A percentile compares a stretch with the other conserved stretches of the same genome.
phyloP scores from a whole-genome alignment of 306 rosid species.

The Castanospermum australe region DNA sequence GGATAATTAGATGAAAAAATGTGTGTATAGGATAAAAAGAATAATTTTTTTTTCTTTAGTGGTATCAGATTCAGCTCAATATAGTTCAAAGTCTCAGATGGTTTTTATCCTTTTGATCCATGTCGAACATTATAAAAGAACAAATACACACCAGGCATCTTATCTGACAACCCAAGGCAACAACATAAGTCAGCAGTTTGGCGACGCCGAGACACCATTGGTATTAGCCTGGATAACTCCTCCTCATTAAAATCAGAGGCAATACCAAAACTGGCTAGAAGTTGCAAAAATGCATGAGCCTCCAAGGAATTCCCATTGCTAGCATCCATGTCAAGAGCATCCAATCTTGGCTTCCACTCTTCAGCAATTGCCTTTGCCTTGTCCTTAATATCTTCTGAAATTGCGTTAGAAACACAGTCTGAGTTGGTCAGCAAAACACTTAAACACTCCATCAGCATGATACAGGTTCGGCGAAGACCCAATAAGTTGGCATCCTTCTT shows the following conservation, averaged over 20 bases:
- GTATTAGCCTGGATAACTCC: constrained; percentile 77
- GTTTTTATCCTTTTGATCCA: not conserved
- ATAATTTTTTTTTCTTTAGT: not conserved
- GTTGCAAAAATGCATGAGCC: constrained; percentile 99
- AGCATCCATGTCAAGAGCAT: constrained; percentile 89
- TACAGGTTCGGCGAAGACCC: constrained; percentile 94
- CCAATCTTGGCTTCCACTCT: constrained; percentile 94
- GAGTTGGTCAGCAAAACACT: constrained; percentile 62
- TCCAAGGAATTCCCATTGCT: constrained; percentile 93
- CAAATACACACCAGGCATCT: constrained; percentile 77
- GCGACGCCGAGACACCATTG: constrained; percentile 96
- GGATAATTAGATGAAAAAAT: not conserved
- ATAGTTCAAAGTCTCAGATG: not conserved
- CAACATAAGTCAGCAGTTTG: constrained; percentile 98
- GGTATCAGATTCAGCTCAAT: not conserved
- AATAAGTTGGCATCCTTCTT: constrained; percentile 90
- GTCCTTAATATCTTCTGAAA: constrained; percentile 67
- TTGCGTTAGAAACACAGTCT: constrained; percentile 46
- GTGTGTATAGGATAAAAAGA: not conserved
- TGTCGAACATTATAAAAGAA: not conserved
- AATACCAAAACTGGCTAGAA: constrained; percentile 77
- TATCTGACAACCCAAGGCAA: constrained; percentile 85
- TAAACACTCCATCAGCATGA: constrained; percentile 98
- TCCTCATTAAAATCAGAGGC: constrained; percentile 84
- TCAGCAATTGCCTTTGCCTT: constrained; percentile 80